Evolutionary conservation across 2,329 filamentous ascomycete species (phyloP).

Genomic region (Blastomyces parvus): DNA sequence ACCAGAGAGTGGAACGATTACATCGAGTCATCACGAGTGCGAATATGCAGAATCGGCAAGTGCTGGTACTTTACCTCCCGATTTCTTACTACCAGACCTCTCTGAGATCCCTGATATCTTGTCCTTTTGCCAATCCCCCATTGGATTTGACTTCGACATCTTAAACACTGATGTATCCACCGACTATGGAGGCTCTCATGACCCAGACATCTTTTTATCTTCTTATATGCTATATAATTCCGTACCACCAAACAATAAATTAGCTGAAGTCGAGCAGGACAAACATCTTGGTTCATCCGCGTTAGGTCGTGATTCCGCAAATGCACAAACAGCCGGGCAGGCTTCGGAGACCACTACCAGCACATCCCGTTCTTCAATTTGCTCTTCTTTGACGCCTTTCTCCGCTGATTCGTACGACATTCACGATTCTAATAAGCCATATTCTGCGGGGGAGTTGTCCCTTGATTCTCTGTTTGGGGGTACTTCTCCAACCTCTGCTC

Average conservation of each 20-base stretch:
- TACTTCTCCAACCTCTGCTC: background rate
- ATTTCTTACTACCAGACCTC: background rate
- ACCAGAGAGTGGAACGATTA: background rate
- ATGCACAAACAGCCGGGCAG: background rate
- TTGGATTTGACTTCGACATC: background rate
- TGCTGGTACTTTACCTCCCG: background rate
- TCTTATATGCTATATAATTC: background rate
- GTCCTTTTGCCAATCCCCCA: background rate
- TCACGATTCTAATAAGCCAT: background rate
- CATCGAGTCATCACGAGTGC: background rate
- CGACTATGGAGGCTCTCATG: background rate
- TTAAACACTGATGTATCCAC: background rate
- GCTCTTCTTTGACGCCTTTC: background rate
- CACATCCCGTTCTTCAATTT: background rate
- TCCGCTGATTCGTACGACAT: background rate
- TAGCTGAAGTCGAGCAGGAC: background rate
- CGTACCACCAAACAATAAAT: background rate
- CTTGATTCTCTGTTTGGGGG: background rate
- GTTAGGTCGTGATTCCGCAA: background rate
- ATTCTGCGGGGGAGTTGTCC: background rate
- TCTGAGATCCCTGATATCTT: background rate
- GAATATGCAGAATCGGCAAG: background rate
- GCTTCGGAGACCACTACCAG: background rate
- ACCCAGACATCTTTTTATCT: background rate
- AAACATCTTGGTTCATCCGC: background rate